phyloP scores from a whole-genome alignment of 768 basidiomycete species.

The Boletus vinaceobasis region DNA sequence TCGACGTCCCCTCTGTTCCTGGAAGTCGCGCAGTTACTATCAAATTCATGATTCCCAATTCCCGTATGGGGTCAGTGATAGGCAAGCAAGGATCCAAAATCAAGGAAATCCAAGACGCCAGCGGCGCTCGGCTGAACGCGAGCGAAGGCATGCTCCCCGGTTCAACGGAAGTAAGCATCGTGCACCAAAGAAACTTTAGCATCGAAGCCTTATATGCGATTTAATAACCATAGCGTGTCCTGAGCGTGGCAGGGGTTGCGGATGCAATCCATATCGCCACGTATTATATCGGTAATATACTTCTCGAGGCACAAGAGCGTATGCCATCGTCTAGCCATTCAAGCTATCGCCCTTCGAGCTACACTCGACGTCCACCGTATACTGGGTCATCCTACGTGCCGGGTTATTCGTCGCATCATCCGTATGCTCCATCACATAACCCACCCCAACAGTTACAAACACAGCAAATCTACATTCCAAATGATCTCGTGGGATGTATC shows the following conservation, averaged over 20 bases:
- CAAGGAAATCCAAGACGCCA: slow-evolving; percentile 99
- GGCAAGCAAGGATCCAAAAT: slow-evolving; percentile 98
- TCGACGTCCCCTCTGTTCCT: slow-evolving; percentile 95
- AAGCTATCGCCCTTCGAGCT: slow-evolving; percentile 63
- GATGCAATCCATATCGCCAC: slow-evolving; percentile 99
- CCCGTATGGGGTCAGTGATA: slow-evolving; percentile 98
- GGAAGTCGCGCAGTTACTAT: slow-evolving; percentile 98
- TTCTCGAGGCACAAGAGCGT: slow-evolving; percentile 88
- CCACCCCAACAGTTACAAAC: slow-evolving; percentile 80
- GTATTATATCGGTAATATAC: slow-evolving; percentile 98
- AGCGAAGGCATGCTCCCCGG: slow-evolving; percentile 98
- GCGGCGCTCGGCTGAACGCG: slow-evolving; percentile 92
- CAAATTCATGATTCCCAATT: slow-evolving; percentile 99
- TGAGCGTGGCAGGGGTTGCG: slow-evolving; percentile 97
- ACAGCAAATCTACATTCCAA: slow-evolving; percentile 98
- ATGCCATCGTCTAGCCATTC: slow-evolving; percentile 62
- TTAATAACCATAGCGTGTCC: slow-evolving; percentile 66
- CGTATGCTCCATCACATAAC: slow-evolving; percentile 51
- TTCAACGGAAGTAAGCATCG: slow-evolving; percentile 83
- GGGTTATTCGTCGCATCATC: slow-evolving; percentile 49
- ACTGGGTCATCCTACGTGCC: slow-evolving; percentile 68
- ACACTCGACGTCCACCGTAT: slow-evolving; percentile 46
- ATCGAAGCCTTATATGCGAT: slow-evolving; percentile 11
- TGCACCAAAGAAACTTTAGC: not conserved
- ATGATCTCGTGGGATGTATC: slow-evolving; percentile 94